Conservation (phyloP, 768 basidiomycete species). For the Tephrocybe sp. region DNA sequence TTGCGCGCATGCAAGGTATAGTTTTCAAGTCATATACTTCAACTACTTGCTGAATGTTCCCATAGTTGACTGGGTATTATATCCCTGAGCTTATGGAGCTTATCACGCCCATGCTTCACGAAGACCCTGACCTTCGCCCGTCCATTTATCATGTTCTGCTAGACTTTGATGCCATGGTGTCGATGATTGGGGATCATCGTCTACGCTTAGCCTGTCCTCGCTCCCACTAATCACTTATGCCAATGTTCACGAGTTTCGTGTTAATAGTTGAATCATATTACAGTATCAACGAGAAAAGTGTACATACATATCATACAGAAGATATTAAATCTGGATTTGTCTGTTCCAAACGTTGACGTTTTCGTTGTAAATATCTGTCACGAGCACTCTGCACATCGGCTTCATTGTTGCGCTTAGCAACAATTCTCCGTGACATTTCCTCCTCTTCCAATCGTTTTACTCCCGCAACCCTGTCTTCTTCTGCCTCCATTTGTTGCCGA, state of each 20-base stretch:
- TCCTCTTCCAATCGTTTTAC: slow-evolving; percentile 60
- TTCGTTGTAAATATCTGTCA: slow-evolving; percentile 75
- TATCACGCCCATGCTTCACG: slow-evolving; percentile 57
- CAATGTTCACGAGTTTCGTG: slow-evolving; percentile 3
- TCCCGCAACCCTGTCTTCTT: slow-evolving; percentile 54
- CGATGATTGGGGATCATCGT: slow-evolving; percentile 36
- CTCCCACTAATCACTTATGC: slow-evolving; percentile 13
- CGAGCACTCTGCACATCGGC: slow-evolving; percentile 70
- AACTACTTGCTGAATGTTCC: slow-evolving; percentile 8
- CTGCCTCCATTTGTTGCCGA: slow-evolving; percentile 73
- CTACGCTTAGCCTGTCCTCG: slow-evolving; percentile 16
- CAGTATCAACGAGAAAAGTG: not conserved
- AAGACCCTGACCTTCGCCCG: slow-evolving; percentile 50
- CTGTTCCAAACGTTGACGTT: slow-evolving; percentile 69
- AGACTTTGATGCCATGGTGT: slow-evolving; percentile 49
- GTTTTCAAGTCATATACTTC: not conserved
- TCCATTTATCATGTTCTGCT: slow-evolving; percentile 42
- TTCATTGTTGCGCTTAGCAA: slow-evolving; percentile 75
- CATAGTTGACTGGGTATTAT: slow-evolving; percentile 52
- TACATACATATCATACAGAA: slow-evolving; percentile 5
- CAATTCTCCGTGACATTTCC: slow-evolving; percentile 61
- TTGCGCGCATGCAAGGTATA: slow-evolving; percentile 63
- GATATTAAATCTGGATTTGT: slow-evolving; percentile 18
- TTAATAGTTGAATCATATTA: slow-evolving; percentile 4
- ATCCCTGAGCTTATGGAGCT: slow-evolving; percentile 60